Evolutionary conservation across 23 red algal species (phyloP), one percentile per base, ranked within the genome.

Genomic region (Gracilaria caudata): DNA sequence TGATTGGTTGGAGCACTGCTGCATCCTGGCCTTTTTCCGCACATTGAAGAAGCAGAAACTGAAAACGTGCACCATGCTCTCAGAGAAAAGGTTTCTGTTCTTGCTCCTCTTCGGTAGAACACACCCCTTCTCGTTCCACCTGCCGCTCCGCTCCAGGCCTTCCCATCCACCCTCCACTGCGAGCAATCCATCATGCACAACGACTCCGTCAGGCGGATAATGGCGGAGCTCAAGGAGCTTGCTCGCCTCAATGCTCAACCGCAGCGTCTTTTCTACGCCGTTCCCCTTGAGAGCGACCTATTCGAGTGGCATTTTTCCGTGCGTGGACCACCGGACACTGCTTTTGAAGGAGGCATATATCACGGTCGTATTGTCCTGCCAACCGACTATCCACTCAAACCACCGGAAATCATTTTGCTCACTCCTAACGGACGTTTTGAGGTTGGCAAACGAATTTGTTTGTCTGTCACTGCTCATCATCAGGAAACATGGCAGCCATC

Each of bases 341-440:
- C 93, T 0, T 99, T 99, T 44, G 89, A 89, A 23, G 86, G 68
- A 3, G 97, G 97, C 26, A 78, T 99, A 21, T 99, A 99, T 73
- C 97, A 99, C 75, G 97, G 97, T 9, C 84, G 94, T 20, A 95
- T 99, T 28, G 56, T 99, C 39, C 56, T 99, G 17, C 97, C 97
- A 33, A 19, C 97, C 23, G 97, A 99, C 82, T 99, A 99, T 68
- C 97, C 97, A 0, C 76, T 95, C 36, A 99, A 99, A 73, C 86
- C 97, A 64, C 97, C 97, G 19, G 97, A 95, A 79, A 99, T 99
- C 26, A 82, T 99, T 33, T 56, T 99, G n/a, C 82, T 99, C 61
- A 99, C 97, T 2, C 97, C 97, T 16, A 99, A 99, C 37, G 97
- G 97, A 28, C 97, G 97, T 68, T 99, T 99, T 73, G 97, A 99